phyloP scores from a whole-genome alignment of 768 basidiomycete genomes.

The Tubosaeta sp. region DNA sequence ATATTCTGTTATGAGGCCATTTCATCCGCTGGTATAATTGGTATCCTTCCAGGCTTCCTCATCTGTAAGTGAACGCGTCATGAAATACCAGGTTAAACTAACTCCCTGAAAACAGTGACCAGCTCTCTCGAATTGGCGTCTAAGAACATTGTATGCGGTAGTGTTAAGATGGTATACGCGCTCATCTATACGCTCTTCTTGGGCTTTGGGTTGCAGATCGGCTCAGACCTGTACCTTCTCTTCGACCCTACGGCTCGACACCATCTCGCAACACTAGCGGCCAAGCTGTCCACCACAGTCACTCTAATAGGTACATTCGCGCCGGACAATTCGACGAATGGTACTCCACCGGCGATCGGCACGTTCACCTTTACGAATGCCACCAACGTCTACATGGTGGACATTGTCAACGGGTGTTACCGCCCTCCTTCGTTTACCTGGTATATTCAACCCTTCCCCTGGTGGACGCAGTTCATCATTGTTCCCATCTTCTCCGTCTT shows the following conservation, averaged over 20 bases:
- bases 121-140: constrained; percentile 82
- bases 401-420: constrained; percentile 67
- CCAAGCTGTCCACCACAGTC: constrained; percentile 44
- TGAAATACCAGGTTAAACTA: background rate
- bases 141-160: constrained; percentile 80
- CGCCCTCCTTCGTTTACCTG: constrained; percentile 62
- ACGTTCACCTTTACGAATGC: constrained; percentile 65
- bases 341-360: constrained; percentile 46
- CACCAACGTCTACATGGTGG: constrained; percentile 38
- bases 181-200: constrained; percentile 82
- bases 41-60: constrained; percentile 86
- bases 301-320: constrained; percentile 64
- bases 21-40: constrained; percentile 81
- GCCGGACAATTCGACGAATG: constrained; percentile 47
- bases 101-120: constrained; percentile 47
- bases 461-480: constrained; percentile 71
- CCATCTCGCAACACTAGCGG: constrained; percentile 50
- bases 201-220: constrained; percentile 82
- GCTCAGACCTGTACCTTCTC: constrained; percentile 74
- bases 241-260: constrained; percentile 56
- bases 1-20: constrained; percentile 92
- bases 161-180: constrained; percentile 87
- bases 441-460: constrained; percentile 80
- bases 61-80: constrained; percentile 48
- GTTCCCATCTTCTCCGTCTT: constrained; percentile 71